Evolutionary conservation across 306 rosid species (phyloP), one percentile per base, ranked within the genome.

Genomic region (Citrullus mucosospermus): DNA sequence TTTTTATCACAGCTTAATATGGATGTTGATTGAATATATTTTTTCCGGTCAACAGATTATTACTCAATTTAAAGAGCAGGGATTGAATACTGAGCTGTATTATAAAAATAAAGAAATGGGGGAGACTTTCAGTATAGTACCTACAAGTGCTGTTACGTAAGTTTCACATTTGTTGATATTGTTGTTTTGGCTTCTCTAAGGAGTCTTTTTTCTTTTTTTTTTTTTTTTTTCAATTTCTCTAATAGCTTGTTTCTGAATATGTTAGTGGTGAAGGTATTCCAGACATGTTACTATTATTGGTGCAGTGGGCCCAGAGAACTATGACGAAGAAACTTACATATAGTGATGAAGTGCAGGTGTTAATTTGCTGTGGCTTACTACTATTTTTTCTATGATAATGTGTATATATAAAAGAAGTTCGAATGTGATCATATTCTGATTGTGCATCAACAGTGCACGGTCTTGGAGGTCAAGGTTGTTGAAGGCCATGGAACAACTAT

Each of bases 401-500:
- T n/a, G 6, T n/a, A 66, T 67, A 77, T 43, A 63, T 81, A 77
- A 57, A 30, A 56, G 34, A 77, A 86, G 66, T 60, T 53, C 1
- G 15, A 51, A 51, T 18, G 85, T 89, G 80, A 87, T 80, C 69
- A 69, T 76, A 74, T 28, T 62, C 67, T 86, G 59, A 36, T 82
- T 82, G 14, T 84, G 76, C 73, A 79, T 13, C 43, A 12, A 72
- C 93, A 95, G 99, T 96, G 99, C 85, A 92, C 99, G 5, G 96
- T 96, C 63, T 86, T 96, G 88, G 99, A 96, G 87, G 97, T 96
- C 81, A 91, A 92, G 87, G 99, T 96, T 69, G 83, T 96, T 81
- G 99, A 96, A 87, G 98, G 99, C 34, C 98, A 88, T 75, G 99
- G 99, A 53, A 96, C 99, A 62, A 96, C 99, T 66, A 96, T 96